A percentile compares a stretch with the other conserved stretches of the same genome.
Evolutionary conservation across 2,329 filamentous ascomycete genomes (phyloP).

Genomic region (Akanthomyces muscarius): DNA sequence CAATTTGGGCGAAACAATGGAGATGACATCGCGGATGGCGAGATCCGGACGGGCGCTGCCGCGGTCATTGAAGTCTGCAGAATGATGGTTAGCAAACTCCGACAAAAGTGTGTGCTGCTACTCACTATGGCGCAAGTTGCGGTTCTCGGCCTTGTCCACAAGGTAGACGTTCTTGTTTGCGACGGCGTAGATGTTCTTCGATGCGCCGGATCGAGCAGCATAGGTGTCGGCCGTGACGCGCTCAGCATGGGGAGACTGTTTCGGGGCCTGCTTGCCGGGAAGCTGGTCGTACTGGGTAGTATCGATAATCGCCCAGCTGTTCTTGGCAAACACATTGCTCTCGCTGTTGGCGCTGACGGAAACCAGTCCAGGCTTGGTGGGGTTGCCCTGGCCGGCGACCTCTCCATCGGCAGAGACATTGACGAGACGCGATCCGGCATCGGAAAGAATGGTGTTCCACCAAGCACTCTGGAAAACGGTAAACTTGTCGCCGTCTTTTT

Average conservation of each 20-base stretch:
- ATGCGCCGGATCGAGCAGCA: not conserved
- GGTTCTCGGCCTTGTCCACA: conserved; percentile 14
- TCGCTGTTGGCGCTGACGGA: conserved; percentile 2
- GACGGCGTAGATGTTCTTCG: conserved; percentile 1
- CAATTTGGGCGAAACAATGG: not conserved
- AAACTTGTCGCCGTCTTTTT: conserved; percentile 11
- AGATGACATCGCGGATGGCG: conserved; percentile 5
- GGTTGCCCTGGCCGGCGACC: not conserved
- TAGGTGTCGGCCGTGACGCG: not conserved
- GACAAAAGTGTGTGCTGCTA: not conserved
- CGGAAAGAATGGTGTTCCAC: conserved; percentile 11
- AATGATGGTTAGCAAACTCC: not conserved
- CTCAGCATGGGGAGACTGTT: not conserved
- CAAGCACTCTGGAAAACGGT: conserved; percentile 16
- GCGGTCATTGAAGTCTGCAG: conserved; percentile 17
- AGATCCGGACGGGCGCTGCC: conserved; percentile 15
- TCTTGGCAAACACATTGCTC: not conserved
- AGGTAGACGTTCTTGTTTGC: conserved; percentile 16
- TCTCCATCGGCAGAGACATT: conserved; percentile 3
- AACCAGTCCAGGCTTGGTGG: not conserved
- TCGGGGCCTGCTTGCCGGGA: conserved; percentile 7
- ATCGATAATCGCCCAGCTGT: conserved; percentile 17
- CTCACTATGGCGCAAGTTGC: conserved; percentile 17
- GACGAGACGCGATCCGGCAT: conserved; percentile 11
- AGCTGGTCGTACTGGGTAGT: conserved; percentile 18